Percentiles rank a stretch among this genome's conserved stretches.
Evolutionary conservation across 2,329 filamentous ascomycete species (phyloP).

Genomic region (Immersiporthe knoxdaviesiana): DNA sequence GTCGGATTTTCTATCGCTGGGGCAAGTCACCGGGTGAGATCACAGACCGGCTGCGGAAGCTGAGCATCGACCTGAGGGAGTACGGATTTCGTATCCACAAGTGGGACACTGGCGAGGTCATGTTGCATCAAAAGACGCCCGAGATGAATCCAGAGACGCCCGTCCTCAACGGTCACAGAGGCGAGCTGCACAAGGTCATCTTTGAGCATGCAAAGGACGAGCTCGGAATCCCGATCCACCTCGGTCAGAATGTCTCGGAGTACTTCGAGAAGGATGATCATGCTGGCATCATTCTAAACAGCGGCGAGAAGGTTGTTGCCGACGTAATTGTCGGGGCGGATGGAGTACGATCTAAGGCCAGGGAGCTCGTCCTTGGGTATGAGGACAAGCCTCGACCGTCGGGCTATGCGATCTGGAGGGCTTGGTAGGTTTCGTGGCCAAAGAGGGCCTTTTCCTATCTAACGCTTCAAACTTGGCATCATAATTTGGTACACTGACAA

Average conservation of each 20-base stretch:
- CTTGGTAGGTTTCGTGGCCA: constrained; percentile 53
- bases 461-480: too few species aligned
- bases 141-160: constrained; percentile 50
- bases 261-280: constrained; percentile 58
- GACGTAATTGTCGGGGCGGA: constrained; percentile 60
- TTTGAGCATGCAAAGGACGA: constrained; percentile 61
- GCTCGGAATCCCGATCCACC: constrained; percentile 57
- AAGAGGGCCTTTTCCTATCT: too few species aligned
- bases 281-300: constrained; percentile 55
- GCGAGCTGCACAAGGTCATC: constrained; percentile 62
- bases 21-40: constrained; percentile 47
- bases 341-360: constrained; percentile 57
- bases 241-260: constrained; percentile 53
- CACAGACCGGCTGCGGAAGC: constrained; percentile 47
- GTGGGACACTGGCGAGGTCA: constrained; percentile 61
- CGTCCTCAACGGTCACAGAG: constrained; percentile 63
- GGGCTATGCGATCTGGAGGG: constrained; percentile 56
- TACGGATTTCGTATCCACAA: constrained; percentile 67
- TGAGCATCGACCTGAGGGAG: constrained; percentile 55
- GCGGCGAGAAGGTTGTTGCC: constrained; percentile 49
- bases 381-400: constrained; percentile 55
- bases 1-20: constrained; percentile 65
- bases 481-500: neutral
- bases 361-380: constrained; percentile 54
- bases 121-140: constrained; percentile 58